phyloP scores from a whole-genome alignment of 2,329 filamentous ascomycete genomes.

The Penicillium sp. region DNA sequence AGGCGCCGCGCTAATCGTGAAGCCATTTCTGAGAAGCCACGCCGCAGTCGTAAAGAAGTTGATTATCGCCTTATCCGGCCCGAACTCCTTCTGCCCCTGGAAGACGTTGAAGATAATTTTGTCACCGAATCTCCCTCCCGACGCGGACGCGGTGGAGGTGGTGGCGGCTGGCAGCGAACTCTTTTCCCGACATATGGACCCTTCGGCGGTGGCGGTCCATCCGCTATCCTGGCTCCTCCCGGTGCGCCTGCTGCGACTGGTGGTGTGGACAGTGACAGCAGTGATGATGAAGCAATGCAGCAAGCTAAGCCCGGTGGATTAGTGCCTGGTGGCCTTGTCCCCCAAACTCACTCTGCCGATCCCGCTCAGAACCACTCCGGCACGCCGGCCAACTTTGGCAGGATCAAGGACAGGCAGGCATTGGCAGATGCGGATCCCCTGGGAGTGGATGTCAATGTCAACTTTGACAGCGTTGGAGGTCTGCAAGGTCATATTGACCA shows the following conservation, averaged over 20 bases:
- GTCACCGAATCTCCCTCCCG: slow-evolving; percentile 69
- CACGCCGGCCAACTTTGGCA: slow-evolving; percentile 81
- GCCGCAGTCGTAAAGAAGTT: slow-evolving; percentile 64
- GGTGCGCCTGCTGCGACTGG: slow-evolving; percentile 69
- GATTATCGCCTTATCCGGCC: slow-evolving; percentile 87
- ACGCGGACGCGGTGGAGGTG: slow-evolving; percentile 64
- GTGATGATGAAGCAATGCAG: slow-evolving; percentile 82
- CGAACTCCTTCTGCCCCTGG: slow-evolving; percentile 68
- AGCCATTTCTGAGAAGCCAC: slow-evolving; percentile 49
- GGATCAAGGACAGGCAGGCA: slow-evolving; percentile 88
- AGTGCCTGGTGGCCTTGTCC: slow-evolving; percentile 56
- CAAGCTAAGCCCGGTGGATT: slow-evolving; percentile 63
- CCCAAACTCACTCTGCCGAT: slow-evolving; percentile 58
- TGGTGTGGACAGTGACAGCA: slow-evolving; percentile 90
- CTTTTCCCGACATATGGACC: slow-evolving; percentile 90
- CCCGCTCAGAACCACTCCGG: slow-evolving; percentile 57
- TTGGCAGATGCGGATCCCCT: slow-evolving; percentile 93
- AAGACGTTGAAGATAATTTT: slow-evolving; percentile 68
- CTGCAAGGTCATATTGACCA: slow-evolving; percentile 93
- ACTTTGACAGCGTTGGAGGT: slow-evolving; percentile 92
- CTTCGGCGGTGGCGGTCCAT: slow-evolving; percentile 77
- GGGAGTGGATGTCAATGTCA: slow-evolving; percentile 87
- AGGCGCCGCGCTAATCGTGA: slow-evolving; percentile 40
- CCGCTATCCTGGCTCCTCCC: slow-evolving; percentile 71
- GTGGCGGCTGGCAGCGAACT: slow-evolving; percentile 69